Percentiles rank a stretch among this genome's conserved stretches.
Conservation (phyloP, 805 yeast genomes). For the Hanseniaspora hatyaiensis region DNA sequence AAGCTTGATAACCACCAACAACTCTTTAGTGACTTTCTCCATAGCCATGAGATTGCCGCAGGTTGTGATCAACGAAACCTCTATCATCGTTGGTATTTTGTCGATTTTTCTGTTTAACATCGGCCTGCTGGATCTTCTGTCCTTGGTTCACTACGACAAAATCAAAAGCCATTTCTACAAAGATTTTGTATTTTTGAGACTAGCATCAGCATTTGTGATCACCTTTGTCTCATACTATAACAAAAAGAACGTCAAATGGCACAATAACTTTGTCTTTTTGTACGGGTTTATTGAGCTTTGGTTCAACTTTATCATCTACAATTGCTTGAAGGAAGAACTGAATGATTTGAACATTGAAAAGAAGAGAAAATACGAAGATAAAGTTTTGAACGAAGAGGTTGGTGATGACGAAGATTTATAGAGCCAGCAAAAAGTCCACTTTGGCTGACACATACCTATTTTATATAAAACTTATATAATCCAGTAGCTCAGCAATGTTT, state of each 20-base stretch:
- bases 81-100: slow-evolving; percentile 41
- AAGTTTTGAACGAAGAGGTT: slow-evolving; percentile 15
- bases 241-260: slow-evolving; percentile 34
- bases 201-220: slow-evolving; percentile 38
- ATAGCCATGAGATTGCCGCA: slow-evolving; percentile 46
- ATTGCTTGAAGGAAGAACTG: slow-evolving; percentile 54
- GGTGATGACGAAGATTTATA: slow-evolving; percentile 16
- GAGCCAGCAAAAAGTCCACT: not conserved
- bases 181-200: slow-evolving; percentile 47
- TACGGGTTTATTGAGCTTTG: slow-evolving; percentile 57
- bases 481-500: slow-evolving; percentile 5
- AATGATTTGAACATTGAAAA: slow-evolving; percentile 36
- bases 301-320: slow-evolving; percentile 53
- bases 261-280: slow-evolving; percentile 51
- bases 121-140: slow-evolving; percentile 46
- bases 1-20: slow-evolving; percentile 33
- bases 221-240: slow-evolving; percentile 41
- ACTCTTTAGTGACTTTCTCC: slow-evolving; percentile 42
- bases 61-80: slow-evolving; percentile 24
- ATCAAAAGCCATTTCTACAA: slow-evolving; percentile 31
- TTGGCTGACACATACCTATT: no score
- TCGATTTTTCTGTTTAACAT: slow-evolving; percentile 36
- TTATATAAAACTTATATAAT: slow-evolving; percentile 5
- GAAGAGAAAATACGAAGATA: slow-evolving; percentile 18
- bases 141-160: slow-evolving; percentile 34